A percentile compares a stretch with the other conserved stretches of the same genome.
Evolutionary conservation across 148 eudicot species (phyloP).

Genomic region (Nepenthes gracilis): DNA sequence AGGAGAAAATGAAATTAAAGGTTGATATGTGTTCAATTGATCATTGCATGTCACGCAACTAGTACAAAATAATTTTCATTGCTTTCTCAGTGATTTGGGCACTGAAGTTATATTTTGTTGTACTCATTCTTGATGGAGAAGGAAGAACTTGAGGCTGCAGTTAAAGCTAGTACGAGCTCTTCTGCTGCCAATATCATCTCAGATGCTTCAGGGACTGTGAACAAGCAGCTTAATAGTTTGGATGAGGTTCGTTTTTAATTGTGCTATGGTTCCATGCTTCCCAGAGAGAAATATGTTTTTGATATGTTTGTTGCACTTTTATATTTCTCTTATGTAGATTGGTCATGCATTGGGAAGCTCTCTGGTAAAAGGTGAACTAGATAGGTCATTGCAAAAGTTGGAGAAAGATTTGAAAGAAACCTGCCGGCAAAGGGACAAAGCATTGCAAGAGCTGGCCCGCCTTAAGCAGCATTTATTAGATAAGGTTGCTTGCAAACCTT

Average conservation of each 20-base stretch:
- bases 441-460: conserved; percentile 71
- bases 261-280: no score
- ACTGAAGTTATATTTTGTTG: conserved; percentile 2
- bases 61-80: background rate
- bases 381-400: conserved; percentile 42
- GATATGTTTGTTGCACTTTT: background rate
- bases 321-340: conserved; percentile 13
- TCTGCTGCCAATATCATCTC: conserved; percentile 1
- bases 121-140: conserved; percentile 37
- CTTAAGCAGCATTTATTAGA: conserved; percentile 95
- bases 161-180: conserved; percentile 21
- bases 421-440: conserved; percentile 65
- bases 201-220: conserved; percentile 7
- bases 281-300: background rate
- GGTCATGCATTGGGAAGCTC: conserved; percentile 24
- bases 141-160: conserved; percentile 33
- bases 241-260: conserved; percentile 23
- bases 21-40: conserved; percentile 21
- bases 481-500: conserved; percentile 39
- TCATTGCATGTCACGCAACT: conserved; percentile 3
- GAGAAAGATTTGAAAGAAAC: conserved; percentile 73
- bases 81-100: background rate
- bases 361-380: conserved; percentile 57
- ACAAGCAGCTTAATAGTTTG: conserved; percentile 15
- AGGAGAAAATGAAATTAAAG: conserved; percentile 61